Conservation (phyloP, 257 asterid genomes). For the Solanum pinnatisectum region DNA sequence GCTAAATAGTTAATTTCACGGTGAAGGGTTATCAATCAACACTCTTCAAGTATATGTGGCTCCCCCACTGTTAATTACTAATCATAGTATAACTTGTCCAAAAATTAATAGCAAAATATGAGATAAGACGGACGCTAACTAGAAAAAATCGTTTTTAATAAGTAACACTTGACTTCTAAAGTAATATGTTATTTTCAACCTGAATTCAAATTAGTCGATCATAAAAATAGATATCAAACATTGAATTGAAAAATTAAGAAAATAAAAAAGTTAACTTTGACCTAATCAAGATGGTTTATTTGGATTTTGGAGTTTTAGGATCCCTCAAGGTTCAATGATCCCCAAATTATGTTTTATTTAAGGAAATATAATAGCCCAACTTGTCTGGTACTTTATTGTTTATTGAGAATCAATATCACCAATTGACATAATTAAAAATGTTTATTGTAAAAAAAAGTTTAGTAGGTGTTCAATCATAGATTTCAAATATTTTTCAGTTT, state of each 20-base stretch:
- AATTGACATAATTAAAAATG: background rate
- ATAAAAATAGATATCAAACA: no score
- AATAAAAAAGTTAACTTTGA: background rate
- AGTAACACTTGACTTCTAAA: background rate
- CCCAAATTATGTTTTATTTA: background rate
- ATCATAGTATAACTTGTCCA: no score
- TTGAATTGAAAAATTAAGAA: no score
- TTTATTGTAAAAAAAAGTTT: no score
- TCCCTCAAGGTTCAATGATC: background rate
- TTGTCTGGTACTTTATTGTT: background rate
- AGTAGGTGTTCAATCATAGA: no score
- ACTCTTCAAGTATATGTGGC: no score
- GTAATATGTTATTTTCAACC: accelerated
- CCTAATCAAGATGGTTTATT: background rate
- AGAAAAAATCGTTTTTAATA: background rate
- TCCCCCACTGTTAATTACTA: no score
- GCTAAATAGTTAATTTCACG: no score
- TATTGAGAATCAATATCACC: background rate
- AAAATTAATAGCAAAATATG: no score
- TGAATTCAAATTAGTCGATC: background rate
- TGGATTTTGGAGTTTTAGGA: background rate
- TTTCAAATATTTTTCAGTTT: no score
- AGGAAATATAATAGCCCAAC: background rate
- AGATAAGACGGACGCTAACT: background rate
- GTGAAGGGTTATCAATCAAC: no score